These are phyloP conservation scores for Caloboletus inedulis DNA, from an alignment of 1,284 basidiomycete species.

Conservation along the genomic window DNA sequence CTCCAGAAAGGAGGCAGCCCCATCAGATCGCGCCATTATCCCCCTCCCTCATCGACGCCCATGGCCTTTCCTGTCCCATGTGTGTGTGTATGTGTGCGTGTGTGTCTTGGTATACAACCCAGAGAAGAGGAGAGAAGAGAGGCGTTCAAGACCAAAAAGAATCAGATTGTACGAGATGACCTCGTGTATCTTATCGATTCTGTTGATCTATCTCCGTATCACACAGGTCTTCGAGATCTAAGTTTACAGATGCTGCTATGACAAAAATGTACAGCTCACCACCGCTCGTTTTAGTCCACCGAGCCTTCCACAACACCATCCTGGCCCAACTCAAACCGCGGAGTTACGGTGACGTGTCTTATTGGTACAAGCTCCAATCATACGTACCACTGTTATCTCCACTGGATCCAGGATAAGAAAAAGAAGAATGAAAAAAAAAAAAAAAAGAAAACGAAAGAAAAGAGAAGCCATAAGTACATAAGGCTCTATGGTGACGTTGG, in stretches of 20 bases:
- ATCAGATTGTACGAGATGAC: conserved; percentile 1
- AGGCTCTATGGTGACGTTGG: conserved; percentile 22
- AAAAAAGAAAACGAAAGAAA: neutral
- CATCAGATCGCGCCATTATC: too few relatives aligned
- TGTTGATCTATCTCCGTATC: conserved; percentile 23
- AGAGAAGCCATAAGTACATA: conserved; percentile 30
- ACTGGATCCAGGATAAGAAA: conserved; percentile 8
- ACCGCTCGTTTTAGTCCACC: conserved; percentile 8
- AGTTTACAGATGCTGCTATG: conserved; percentile 8
- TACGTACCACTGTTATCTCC: conserved; percentile 24
- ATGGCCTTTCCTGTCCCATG: conserved; percentile 12
- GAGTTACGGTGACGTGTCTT: conserved; percentile 26
- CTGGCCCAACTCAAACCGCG: conserved; percentile 26
- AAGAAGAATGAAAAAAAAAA: neutral
- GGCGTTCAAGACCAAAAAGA: conserved; percentile 1
- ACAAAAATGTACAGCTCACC: conserved; percentile 13
- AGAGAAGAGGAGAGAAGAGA: neutral
- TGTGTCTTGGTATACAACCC: neutral
- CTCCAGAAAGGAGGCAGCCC: neutral
- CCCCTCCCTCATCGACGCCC: conserved; percentile 11
- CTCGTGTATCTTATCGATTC: conserved; percentile 34
- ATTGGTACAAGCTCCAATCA: conserved; percentile 1
- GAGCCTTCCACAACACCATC: conserved; percentile 1
- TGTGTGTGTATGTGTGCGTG: neutral
- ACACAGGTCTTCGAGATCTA: conserved; percentile 23